A percentile compares a stretch with the other conserved stretches of the same genome.
phyloP scores from a whole-genome alignment of 768 basidiomycete species.

The Postia placenta region DNA sequence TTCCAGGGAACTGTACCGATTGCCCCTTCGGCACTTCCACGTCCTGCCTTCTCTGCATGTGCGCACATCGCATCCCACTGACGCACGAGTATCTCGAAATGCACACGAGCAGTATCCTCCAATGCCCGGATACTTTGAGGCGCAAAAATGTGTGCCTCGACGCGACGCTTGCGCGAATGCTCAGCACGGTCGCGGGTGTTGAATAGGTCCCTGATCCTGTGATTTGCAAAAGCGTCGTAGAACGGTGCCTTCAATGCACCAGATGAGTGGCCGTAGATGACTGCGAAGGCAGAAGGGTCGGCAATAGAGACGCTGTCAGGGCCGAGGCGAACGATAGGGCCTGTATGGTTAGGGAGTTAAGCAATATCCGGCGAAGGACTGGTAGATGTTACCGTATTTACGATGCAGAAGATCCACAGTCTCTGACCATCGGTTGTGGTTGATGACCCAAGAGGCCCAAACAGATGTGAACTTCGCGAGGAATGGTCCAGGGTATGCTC shows the following conservation, averaged over 20 bases:
- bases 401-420: slow-evolving; percentile 33
- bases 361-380: not conserved
- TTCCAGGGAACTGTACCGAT: not conserved
- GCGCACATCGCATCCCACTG: slow-evolving; percentile 70
- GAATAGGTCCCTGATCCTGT: slow-evolving; percentile 48
- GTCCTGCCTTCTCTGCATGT: slow-evolving; percentile 39
- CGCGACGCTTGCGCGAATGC: slow-evolving; percentile 83
- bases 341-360: not conserved
- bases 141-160: slow-evolving; percentile 70
- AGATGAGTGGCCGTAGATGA: slow-evolving; percentile 37
- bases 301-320: slow-evolving; percentile 38
- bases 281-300: slow-evolving; percentile 34
- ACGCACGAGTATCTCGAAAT: slow-evolving; percentile 49
- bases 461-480: slow-evolving; percentile 31
- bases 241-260: slow-evolving; percentile 35
- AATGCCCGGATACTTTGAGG: slow-evolving; percentile 76
- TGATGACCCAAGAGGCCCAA: slow-evolving; percentile 32
- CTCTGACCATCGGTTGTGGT: slow-evolving; percentile 28
- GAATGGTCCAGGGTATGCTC: slow-evolving; percentile 30
- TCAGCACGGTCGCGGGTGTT: slow-evolving; percentile 64
- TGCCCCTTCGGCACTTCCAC: not conserved
- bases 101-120: slow-evolving; percentile 61
- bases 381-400: slow-evolving; percentile 36
- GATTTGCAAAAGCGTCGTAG: slow-evolving; percentile 25
- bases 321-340: slow-evolving; percentile 29